phyloP scores from a whole-genome alignment of 139 green algal genomes.

The Coelastrella sp. region DNA sequence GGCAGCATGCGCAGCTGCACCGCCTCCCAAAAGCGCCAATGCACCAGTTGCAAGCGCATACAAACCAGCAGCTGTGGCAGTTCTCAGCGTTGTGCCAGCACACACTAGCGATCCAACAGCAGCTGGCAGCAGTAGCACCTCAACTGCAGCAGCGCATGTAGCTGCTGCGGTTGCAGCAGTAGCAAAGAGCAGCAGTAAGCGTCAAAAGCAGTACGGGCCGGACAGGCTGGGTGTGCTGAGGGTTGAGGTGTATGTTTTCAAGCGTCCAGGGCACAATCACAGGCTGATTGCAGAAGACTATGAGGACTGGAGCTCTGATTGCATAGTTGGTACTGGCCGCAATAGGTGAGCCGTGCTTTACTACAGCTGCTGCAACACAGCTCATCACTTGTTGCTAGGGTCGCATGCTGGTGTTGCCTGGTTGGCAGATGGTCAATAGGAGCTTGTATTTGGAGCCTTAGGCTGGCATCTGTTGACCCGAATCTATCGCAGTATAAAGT shows the following conservation, averaged over 20 bases:
- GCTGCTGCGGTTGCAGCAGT: not conserved
- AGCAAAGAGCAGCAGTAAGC: not conserved
- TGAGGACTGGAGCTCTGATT: not conserved
- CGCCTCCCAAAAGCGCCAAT: not conserved
- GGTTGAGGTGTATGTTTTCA: constrained; percentile 42
- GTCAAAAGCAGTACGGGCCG: not conserved
- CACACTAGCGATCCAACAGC: too few relatives aligned
- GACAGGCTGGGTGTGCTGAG: constrained; percentile 24
- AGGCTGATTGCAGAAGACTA: not conserved
- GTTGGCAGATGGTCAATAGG: too few relatives aligned
- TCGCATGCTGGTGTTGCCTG: too few relatives aligned
- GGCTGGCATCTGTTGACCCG: too few relatives aligned
- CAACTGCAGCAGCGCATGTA: not conserved
- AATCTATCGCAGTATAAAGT: too few relatives aligned
- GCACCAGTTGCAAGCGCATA: not conserved
- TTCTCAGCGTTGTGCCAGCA: not conserved
- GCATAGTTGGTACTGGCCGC: not conserved
- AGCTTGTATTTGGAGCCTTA: too few relatives aligned
- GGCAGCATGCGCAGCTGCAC: not conserved
- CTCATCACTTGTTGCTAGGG: too few relatives aligned
- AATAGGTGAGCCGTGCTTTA: not conserved
- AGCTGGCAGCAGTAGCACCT: not conserved
- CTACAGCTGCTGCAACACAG: not conserved
- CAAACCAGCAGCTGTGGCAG: constrained; percentile 21
- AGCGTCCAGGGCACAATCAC: not conserved